Base-by-base conservation (phyloP, 345 rosid genomes). In the Gossypium raimondii region DNA sequence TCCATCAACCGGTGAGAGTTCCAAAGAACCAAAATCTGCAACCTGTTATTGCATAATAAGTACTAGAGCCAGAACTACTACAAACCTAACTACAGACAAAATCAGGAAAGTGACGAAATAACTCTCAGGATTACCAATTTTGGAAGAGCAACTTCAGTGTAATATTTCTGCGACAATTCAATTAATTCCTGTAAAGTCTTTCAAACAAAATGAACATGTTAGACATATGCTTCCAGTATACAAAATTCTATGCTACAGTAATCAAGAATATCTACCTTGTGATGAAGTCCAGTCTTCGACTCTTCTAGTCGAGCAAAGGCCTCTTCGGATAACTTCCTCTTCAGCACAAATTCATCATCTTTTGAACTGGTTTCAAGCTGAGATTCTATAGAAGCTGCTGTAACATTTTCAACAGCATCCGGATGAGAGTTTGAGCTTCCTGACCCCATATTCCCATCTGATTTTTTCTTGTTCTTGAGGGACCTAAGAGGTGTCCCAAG, bases 1-100 rank as follows among this genome's bases (percentile, higher is more conserved):
- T 7, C 99, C 99, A 89, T 95, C 99, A 62, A 95, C 98, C 27
- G 98, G 99, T 51, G 99, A 95, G 73, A 95, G 97, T 79, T 95
- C 99, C 79, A 95, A 81, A 1, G 98, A 95, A 83, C 96, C 98
- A 91, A 95, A 95, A 86, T 95, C 99, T 81, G 99, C 94, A 67
- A 95, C 99, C 99, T 95, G 89, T 48, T 18, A 79, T 82, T 67
- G 48, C 68, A 70, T 57, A 73, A 73, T 81, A 58, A 74, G 62
- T 68, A 55, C 58, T 51, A 63, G 53, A 74, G 76, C 62, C 10
- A 72, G 51, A 78, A 74, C 20, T 22, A 34, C 70, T 48, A 74
- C 41, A 68, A 70, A 70, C 78, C 76, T 66, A 27, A 52, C 55
- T 56, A 73, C 62, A 64, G 22, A 71, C 34, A 78, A 65, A 3